A percentile compares a stretch with the other conserved stretches of the same genome.
phyloP scores from a whole-genome alignment of 2,329 filamentous ascomycete species.

The Epichloe coenophiala region DNA sequence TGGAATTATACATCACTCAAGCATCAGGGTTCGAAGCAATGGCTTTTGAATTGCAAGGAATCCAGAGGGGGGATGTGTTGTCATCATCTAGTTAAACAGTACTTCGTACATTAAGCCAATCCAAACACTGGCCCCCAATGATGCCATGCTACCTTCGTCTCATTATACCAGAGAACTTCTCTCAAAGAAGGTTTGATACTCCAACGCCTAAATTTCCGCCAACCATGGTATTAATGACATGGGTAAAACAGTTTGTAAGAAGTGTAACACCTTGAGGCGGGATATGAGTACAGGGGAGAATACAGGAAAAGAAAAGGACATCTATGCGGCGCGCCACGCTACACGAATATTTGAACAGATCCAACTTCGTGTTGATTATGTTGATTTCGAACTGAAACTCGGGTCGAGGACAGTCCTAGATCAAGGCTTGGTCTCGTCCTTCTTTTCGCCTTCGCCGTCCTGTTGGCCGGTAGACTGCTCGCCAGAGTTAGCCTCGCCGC shows the following conservation, averaged over 20 bases:
- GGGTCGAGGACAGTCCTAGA: slow-evolving; percentile 9
- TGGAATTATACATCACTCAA: neutral
- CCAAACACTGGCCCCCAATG: slow-evolving; percentile 26
- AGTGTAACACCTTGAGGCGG: slow-evolving; percentile 21
- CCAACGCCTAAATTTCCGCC: slow-evolving; percentile 34
- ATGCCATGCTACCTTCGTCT: slow-evolving; percentile 28
- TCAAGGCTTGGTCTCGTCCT: slow-evolving; percentile 59
- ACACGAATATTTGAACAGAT: slow-evolving; percentile 20
- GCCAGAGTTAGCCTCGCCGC: slow-evolving; percentile 47
- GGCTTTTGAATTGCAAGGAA: neutral
- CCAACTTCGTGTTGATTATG: slow-evolving; percentile 1
- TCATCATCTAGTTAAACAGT: slow-evolving; percentile 34
- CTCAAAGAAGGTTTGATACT: slow-evolving; percentile 34
- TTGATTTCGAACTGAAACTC: neutral
- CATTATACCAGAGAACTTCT: slow-evolving; percentile 28
- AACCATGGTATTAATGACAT: slow-evolving; percentile 33
- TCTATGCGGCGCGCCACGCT: slow-evolving; percentile 19
- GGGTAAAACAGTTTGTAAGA: slow-evolving; percentile 25
- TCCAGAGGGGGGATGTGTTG: slow-evolving; percentile 42
- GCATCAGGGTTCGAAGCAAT: neutral
- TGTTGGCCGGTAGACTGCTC: slow-evolving; percentile 36
- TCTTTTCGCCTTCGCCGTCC: slow-evolving; percentile 59
- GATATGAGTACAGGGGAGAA: slow-evolving; percentile 39
- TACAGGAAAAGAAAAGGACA: slow-evolving; percentile 16
- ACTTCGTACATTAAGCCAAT: slow-evolving; percentile 15